phyloP scores from a whole-genome alignment of 148 eudicot genomes.

The Euryodendron excelsum region DNA sequence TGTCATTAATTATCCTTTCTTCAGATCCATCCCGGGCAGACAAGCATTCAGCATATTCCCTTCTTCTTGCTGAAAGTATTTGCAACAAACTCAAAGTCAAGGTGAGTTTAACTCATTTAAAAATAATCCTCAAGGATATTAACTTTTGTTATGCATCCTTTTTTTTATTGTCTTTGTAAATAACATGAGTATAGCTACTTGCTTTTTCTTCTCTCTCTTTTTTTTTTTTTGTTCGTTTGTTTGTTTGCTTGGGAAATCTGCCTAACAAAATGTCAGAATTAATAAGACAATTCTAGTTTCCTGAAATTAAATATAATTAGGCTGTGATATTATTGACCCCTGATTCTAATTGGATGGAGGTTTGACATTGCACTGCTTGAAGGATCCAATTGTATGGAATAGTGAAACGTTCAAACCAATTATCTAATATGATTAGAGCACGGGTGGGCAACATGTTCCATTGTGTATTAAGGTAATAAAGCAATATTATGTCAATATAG shows the following conservation, averaged over 20 bases:
- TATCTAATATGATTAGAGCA: too few relatives aligned
- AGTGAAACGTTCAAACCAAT: too few relatives aligned
- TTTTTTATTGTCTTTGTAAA: not conserved
- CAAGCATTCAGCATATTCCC: slow-evolving; percentile 87
- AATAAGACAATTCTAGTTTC: not conserved
- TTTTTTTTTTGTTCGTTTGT: too few relatives aligned
- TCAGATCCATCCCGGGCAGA: slow-evolving; percentile 87
- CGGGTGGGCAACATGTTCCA: too few relatives aligned
- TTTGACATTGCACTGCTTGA: too few relatives aligned
- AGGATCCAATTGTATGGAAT: too few relatives aligned
- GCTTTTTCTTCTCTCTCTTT: not conserved
- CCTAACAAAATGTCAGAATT: not conserved
- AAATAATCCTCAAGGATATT: not conserved
- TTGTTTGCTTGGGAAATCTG: not conserved
- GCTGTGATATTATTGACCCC: too few relatives aligned
- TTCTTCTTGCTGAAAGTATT: slow-evolving; percentile 85
- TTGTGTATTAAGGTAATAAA: too few relatives aligned
- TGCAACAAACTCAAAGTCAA: slow-evolving; percentile 74
- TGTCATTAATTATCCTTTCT: slow-evolving; percentile 22
- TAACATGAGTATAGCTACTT: not conserved
- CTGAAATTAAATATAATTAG: too few relatives aligned
- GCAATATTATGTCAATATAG: too few relatives aligned
- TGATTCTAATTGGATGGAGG: too few relatives aligned
- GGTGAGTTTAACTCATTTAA: slow-evolving; percentile 31
- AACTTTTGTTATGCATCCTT: not conserved